These are phyloP conservation scores for Cardamine resedifolia DNA, from an alignment of 345 rosid species.

Conservation along the genomic window DNA sequence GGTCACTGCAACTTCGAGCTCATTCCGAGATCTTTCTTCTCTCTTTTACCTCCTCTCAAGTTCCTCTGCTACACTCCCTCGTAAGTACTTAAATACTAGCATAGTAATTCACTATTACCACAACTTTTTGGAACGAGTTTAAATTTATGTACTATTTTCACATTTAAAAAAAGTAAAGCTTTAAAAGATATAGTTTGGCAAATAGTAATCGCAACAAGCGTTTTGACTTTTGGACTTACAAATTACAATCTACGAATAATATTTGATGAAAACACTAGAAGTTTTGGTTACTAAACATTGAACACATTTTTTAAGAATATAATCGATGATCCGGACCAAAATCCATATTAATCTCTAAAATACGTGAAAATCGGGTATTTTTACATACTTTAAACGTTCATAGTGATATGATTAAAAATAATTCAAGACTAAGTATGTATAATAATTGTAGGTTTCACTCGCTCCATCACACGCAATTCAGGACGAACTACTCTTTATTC, in stretches of 20 bases:
- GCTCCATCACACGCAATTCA: conserved; percentile 54
- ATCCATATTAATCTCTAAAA: too few species aligned
- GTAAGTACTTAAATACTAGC: conserved; percentile 13
- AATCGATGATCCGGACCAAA: neutral
- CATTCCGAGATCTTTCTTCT: conserved; percentile 56
- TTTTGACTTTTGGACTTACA: neutral
- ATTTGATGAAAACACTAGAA: neutral
- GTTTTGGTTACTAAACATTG: neutral
- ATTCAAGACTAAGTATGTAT: neutral
- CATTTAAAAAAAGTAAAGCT: neutral
- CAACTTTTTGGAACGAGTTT: neutral
- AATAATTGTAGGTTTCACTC: conserved; percentile 45
- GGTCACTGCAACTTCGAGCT: conserved; percentile 91
- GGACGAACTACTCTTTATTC: conserved; percentile 52
- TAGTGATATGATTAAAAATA: neutral
- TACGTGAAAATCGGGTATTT: neutral
- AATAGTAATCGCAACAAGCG: neutral
- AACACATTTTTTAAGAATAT: too few species aligned
- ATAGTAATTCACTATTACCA: neutral
- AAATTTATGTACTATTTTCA: neutral
- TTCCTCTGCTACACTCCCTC: conserved; percentile 63
- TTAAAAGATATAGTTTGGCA: neutral
- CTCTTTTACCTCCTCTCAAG: conserved; percentile 66
- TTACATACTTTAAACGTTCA: neutral
- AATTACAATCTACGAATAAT: neutral